phyloP scores from a whole-genome alignment of 2,329 filamentous ascomycete species.

The Botrytis elliptica region DNA sequence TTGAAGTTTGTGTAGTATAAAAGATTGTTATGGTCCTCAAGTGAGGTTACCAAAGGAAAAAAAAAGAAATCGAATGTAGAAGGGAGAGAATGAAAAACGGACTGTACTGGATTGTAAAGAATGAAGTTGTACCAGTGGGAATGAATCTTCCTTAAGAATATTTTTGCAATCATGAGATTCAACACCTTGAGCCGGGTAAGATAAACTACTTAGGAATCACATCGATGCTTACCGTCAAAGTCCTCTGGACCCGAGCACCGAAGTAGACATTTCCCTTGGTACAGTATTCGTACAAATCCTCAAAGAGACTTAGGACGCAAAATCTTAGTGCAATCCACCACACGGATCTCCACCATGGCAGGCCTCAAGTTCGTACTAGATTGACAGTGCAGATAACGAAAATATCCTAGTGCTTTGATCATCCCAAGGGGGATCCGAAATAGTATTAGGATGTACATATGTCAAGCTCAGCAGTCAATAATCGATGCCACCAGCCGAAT shows the following conservation, averaged over 20 bases:
- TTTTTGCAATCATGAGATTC: neutral
- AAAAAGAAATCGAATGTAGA: neutral
- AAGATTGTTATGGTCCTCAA: neutral
- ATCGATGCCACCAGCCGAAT: neutral
- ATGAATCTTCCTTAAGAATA: conserved; percentile 3
- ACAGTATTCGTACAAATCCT: neutral
- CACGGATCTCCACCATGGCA: neutral
- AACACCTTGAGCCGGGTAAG: neutral
- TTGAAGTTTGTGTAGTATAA: neutral
- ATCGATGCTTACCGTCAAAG: conserved; percentile 2
- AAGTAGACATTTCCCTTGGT: neutral
- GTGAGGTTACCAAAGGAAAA: neutral
- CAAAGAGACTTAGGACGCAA: neutral
- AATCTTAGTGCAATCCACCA: conserved; percentile 2
- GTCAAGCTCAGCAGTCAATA: conserved; percentile 1
- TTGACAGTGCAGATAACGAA: neutral
- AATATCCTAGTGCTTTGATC: conserved; percentile 1
- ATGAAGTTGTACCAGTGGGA: conserved; percentile 5
- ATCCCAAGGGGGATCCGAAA: neutral
- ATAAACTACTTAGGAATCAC: neutral
- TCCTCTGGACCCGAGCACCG: neutral
- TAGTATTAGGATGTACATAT: neutral
- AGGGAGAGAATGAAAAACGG: neutral
- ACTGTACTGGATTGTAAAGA: neutral
- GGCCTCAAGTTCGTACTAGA: neutral